phyloP scores from a whole-genome alignment of 2,329 filamentous ascomycete species.

The Nemania abortiva region DNA sequence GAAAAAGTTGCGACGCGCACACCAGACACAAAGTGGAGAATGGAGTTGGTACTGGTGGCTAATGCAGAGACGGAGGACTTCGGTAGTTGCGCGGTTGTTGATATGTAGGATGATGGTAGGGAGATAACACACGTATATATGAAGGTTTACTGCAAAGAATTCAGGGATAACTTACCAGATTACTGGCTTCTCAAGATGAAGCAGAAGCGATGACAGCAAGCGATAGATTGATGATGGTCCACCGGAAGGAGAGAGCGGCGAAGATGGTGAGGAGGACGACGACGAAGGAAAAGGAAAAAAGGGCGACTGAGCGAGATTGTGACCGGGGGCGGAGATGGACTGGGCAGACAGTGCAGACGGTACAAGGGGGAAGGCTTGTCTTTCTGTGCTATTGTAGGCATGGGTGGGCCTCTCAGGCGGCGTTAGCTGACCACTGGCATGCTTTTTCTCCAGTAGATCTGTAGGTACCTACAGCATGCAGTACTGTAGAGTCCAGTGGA shows the following conservation, averaged over 20 bases:
- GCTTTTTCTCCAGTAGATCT: conserved; percentile 8
- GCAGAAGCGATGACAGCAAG: conserved; percentile 40
- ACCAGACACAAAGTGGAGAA: conserved; percentile 16
- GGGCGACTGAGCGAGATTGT: conserved; percentile 50
- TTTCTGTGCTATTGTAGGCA: conserved; percentile 27
- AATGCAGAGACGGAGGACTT: conserved; percentile 19
- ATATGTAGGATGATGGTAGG: conserved; percentile 5
- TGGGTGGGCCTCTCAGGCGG: conserved; percentile 26
- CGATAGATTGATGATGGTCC: conserved; percentile 37
- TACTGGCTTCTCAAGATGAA: conserved; percentile 22
- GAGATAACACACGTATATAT: neutral
- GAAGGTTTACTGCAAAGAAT: conserved; percentile 13
- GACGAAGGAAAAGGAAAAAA: conserved; percentile 50
- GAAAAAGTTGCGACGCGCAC: conserved; percentile 20
- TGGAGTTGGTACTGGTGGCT: conserved; percentile 15
- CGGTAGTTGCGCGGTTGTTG: conserved; percentile 27
- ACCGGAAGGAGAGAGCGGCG: conserved; percentile 37
- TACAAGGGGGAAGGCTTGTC: conserved; percentile 32
- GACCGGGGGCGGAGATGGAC: conserved; percentile 46
- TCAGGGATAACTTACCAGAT: conserved; percentile 33
- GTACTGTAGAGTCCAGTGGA: conserved; percentile 9
- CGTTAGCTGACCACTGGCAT: conserved; percentile 26
- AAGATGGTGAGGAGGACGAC: conserved; percentile 44
- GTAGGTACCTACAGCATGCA: neutral
- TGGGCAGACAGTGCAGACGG: conserved; percentile 37